These are phyloP conservation scores for Juglanconis sp. DNA, from an alignment of 2,329 filamentous ascomycete species.

Conservation along the genomic window DNA sequence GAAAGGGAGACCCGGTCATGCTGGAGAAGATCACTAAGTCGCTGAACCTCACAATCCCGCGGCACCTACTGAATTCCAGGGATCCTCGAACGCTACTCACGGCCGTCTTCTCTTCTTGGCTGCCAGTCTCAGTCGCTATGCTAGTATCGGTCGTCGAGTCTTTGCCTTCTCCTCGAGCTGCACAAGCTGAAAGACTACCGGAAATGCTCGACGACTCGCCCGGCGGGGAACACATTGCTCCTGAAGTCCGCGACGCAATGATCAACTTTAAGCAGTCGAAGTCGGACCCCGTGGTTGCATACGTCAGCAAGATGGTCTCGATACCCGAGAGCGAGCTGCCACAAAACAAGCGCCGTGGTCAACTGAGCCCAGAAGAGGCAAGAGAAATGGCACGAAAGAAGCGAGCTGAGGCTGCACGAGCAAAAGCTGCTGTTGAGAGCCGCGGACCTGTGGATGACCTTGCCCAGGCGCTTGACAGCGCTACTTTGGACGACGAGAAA, in stretches of 20 bases:
- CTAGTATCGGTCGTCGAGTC: slow-evolving; percentile 93
- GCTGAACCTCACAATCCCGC: slow-evolving; percentile 75
- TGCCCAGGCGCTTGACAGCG: slow-evolving; percentile 57
- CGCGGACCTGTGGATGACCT: slow-evolving; percentile 52
- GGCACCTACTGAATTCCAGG: slow-evolving; percentile 79
- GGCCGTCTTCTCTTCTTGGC: slow-evolving; percentile 83
- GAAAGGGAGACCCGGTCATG: slow-evolving; percentile 76
- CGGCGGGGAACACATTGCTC: slow-evolving; percentile 67
- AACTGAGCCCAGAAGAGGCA: slow-evolving; percentile 84
- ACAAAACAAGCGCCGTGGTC: slow-evolving; percentile 75
- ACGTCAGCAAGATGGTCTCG: slow-evolving; percentile 98
- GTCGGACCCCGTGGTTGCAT: slow-evolving; percentile 80
- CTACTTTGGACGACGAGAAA: slow-evolving; percentile 54
- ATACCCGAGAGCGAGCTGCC: slow-evolving; percentile 89
- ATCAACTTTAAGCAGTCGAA: slow-evolving; percentile 68
- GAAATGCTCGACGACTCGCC: slow-evolving; percentile 77
- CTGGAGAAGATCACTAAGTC: slow-evolving; percentile 96
- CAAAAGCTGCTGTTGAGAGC: slow-evolving; percentile 57
- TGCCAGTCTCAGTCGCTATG: slow-evolving; percentile 87
- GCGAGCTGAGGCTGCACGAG: slow-evolving; percentile 79
- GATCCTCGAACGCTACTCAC: slow-evolving; percentile 82
- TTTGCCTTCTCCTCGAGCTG: slow-evolving; percentile 75
- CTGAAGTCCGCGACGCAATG: slow-evolving; percentile 75
- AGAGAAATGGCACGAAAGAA: slow-evolving; percentile 84
- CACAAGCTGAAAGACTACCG: slow-evolving; percentile 78